Percentiles rank a stretch among this genome's conserved stretches.
phyloP scores from a whole-genome alignment of 2,329 filamentous ascomycete species.

The Verticillium tricorpus region DNA sequence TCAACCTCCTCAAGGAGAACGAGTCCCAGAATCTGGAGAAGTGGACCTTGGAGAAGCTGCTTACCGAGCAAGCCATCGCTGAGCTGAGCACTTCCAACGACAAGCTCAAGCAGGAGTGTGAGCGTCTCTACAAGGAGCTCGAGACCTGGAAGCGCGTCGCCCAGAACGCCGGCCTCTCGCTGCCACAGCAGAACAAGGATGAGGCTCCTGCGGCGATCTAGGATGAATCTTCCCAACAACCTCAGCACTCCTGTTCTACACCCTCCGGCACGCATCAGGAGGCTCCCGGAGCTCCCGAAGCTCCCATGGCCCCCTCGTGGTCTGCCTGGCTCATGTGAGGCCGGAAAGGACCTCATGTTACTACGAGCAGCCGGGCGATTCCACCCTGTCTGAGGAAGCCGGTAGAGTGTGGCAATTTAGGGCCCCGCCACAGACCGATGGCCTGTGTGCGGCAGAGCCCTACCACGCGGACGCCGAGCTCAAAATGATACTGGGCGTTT shows the following conservation, averaged over 20 bases:
- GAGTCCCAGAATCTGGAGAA: conserved; percentile 92
- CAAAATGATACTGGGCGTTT: not conserved
- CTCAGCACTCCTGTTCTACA: not conserved
- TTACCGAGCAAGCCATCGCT: conserved; percentile 82
- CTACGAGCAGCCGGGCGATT: too few relatives aligned
- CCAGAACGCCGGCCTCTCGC: conserved; percentile 51
- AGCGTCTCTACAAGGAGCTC: conserved; percentile 71
- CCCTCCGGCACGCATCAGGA: not conserved
- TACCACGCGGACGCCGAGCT: too few relatives aligned
- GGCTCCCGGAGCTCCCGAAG: conserved; percentile 16
- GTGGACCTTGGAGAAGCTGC: conserved; percentile 85
- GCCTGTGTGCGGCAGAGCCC: too few relatives aligned
- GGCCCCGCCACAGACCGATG: too few relatives aligned
- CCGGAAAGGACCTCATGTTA: not conserved
- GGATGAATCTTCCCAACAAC: conserved; percentile 3
- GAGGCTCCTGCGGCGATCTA: conserved; percentile 11
- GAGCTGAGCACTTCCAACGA: conserved; percentile 86
- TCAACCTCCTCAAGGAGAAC: conserved; percentile 90
- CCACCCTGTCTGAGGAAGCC: too few relatives aligned
- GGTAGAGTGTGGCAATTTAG: too few relatives aligned
- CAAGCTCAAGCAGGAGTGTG: conserved; percentile 77
- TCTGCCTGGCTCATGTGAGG: not conserved
- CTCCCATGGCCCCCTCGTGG: not conserved
- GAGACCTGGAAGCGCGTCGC: conserved; percentile 73
- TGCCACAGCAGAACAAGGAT: conserved; percentile 27